A percentile compares a stretch with the other conserved stretches of the same genome.
These are phyloP conservation scores for Delonix regia DNA, from an alignment of 306 rosid species.

Conservation along the genomic window DNA sequence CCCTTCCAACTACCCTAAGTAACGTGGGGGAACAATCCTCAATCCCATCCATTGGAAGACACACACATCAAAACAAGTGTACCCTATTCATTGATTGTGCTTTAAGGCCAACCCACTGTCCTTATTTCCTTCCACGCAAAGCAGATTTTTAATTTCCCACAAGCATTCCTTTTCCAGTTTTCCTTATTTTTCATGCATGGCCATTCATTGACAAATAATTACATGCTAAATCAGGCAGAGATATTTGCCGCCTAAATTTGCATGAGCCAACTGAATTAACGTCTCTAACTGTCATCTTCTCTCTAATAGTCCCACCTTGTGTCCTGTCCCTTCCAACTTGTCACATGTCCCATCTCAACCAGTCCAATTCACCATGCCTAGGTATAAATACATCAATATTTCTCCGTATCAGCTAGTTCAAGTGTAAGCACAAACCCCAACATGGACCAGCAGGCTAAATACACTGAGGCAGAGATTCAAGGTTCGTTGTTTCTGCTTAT, in stretches of 20 bases:
- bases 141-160: constrained; percentile 30
- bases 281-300: constrained; percentile 46
- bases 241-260: constrained; percentile 63
- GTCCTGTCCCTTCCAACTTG: constrained; percentile 59
- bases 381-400: constrained; percentile 39
- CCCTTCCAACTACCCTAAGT: constrained; percentile 4
- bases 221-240: constrained; percentile 32
- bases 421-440: constrained; percentile 18
- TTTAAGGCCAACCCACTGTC: constrained; percentile 73
- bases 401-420: constrained; percentile 1
- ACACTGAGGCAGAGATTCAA: constrained; percentile 36
- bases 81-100: constrained; percentile 58
- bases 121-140: constrained; percentile 73
- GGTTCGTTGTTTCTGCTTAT: constrained; percentile 27
- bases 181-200: constrained; percentile 10
- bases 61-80: constrained; percentile 37
- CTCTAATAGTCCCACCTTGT: constrained; percentile 22
- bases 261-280: constrained; percentile 48
- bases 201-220: constrained; percentile 13
- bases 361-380: constrained; percentile 45
- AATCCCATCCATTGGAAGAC: constrained; percentile 30
- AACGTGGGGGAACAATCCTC: constrained; percentile 28
- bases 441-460: constrained; percentile 51
- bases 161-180: constrained; percentile 2
- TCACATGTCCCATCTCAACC: constrained; percentile 45